Base-by-base conservation (phyloP, 2,329 filamentous ascomycete species). In the Nothopassalora personata region DNA sequence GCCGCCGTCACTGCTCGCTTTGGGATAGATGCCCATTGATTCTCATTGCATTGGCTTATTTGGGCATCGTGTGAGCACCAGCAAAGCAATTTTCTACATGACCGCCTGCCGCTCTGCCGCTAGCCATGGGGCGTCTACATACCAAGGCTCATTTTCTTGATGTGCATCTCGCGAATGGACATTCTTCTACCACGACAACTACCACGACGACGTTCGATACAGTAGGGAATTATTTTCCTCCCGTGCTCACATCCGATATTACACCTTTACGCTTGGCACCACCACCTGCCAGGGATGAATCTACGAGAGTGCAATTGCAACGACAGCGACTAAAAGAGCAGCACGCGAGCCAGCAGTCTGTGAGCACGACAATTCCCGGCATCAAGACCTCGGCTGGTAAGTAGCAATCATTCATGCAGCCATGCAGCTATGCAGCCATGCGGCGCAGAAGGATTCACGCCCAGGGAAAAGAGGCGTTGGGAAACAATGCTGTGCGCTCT, bases 341-440 rank as follows among this genome's bases (percentile, higher is more conserved):
- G 58, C 59, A 68, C 57, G 59, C 59, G 30, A 62, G 57, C 57
- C 61, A 63, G 27, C 27, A 27, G 8, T 46, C 65, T 36, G 64
- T 70, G 58, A 68, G 61, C 61, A 65, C 61, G 49, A 62, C 60
- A 5, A 70, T 73, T 49, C 72, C 72, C 46, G 72, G 71, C 27
- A 69, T 70, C 61, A 71, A 67, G 60, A 73, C 72, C 56, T 70
- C 69, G 55, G 71, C 72, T 59, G 69, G 72, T 74, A 67, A 52
- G 69, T 68, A 36, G 39, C 13, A 23, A 34, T n/a, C 30, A 46
- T 34, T 34, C 31, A 34, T 34, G 31, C 23, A 23, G 23, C n/a
- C n/a, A n/a, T n/a, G n/a, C n/a, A n/a, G 10, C 31, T 33, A 5
- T 33, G 52, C 52, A 19, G 27, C n/a, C 15, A 48, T 34, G 53